Evolutionary conservation across 1,284 basidiomycete genomes (phyloP).

Genomic region (Microbotryum lychnidis-dioicae): DNA sequence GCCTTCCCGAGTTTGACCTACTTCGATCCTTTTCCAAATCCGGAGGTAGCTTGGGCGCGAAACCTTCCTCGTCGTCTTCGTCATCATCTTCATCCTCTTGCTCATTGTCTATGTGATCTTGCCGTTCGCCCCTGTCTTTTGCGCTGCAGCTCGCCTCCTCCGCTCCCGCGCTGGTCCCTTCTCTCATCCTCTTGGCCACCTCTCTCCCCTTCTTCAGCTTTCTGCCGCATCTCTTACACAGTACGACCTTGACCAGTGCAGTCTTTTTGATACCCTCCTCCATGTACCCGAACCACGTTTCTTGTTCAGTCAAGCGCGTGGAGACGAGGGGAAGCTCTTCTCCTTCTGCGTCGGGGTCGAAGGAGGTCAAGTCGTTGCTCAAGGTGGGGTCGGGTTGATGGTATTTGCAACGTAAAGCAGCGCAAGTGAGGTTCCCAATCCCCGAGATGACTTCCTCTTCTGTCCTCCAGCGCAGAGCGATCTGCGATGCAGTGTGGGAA

Average conservation of each 20-base stretch:
- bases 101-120: background rate
- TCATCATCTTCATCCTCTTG: background rate
- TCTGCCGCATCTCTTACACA: slow-evolving; percentile 65
- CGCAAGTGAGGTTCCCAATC: slow-evolving; percentile 63
- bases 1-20: too few species aligned
- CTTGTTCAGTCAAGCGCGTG: slow-evolving; percentile 44
- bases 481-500: slow-evolving; percentile 44
- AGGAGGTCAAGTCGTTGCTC: slow-evolving; percentile 32
- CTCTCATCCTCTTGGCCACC: slow-evolving; percentile 19
- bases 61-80: background rate
- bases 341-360: slow-evolving; percentile 46
- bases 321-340: slow-evolving; percentile 29
- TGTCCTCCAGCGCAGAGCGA: slow-evolving; percentile 83
- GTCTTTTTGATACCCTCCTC: slow-evolving; percentile 67
- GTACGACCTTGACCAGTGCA: slow-evolving; percentile 77
- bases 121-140: slow-evolving; percentile 6
- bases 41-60: slow-evolving; percentile 1
- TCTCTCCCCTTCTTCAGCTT: slow-evolving; percentile 74
- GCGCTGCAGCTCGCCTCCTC: slow-evolving; percentile 35
- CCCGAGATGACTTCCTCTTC: slow-evolving; percentile 77
- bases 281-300: slow-evolving; percentile 77
- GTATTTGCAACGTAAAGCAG: slow-evolving; percentile 68
- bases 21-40: background rate
- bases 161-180: background rate
- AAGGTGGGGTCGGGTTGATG: slow-evolving; percentile 44